These are phyloP conservation scores for Lasiodiplodia sp. DNA, from an alignment of 2,329 filamentous ascomycete species.

Conservation along the genomic window DNA sequence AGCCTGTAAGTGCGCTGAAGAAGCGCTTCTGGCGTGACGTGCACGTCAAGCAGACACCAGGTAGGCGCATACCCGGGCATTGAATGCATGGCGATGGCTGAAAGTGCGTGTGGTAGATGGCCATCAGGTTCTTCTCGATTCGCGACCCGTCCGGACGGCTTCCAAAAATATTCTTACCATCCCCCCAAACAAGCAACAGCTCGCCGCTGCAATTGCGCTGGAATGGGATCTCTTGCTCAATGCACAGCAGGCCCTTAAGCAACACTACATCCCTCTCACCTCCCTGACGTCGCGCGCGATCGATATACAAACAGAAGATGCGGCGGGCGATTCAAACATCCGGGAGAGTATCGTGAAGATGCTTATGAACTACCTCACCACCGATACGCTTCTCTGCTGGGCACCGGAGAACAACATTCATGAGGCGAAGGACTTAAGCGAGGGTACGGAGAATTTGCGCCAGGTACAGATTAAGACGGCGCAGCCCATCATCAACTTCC, in stretches of 20 bases:
- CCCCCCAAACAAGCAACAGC: constrained; percentile 76
- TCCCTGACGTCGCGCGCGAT: constrained; percentile 82
- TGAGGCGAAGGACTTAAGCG: constrained; percentile 53
- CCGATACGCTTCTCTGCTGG: constrained; percentile 93
- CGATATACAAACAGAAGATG: constrained; percentile 78
- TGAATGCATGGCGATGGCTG: not conserved
- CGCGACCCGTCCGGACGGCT: constrained; percentile 77
- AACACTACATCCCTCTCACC: constrained; percentile 89
- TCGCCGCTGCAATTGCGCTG: constrained; percentile 84
- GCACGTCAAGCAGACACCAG: constrained; percentile 66
- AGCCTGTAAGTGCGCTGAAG: constrained; percentile 60
- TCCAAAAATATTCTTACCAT: constrained; percentile 75
- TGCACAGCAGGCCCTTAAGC: constrained; percentile 81
- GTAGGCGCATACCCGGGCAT: constrained; percentile 50
- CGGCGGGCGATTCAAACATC: constrained; percentile 57
- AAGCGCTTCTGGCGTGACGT: constrained; percentile 93
- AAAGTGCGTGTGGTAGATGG: constrained; percentile 49
- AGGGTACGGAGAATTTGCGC: constrained; percentile 67
- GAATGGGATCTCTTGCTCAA: constrained; percentile 92
- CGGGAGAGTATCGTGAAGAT: constrained; percentile 70
- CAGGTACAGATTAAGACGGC: constrained; percentile 75
- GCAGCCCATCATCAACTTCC: constrained; percentile 72
- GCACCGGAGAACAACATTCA: constrained; percentile 64
- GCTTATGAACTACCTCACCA: constrained; percentile 86
- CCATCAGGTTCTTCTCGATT: constrained; percentile 76